Evolutionary conservation across 164 flowering plant species (phyloP).

Genomic region (Vitis vinifera): DNA sequence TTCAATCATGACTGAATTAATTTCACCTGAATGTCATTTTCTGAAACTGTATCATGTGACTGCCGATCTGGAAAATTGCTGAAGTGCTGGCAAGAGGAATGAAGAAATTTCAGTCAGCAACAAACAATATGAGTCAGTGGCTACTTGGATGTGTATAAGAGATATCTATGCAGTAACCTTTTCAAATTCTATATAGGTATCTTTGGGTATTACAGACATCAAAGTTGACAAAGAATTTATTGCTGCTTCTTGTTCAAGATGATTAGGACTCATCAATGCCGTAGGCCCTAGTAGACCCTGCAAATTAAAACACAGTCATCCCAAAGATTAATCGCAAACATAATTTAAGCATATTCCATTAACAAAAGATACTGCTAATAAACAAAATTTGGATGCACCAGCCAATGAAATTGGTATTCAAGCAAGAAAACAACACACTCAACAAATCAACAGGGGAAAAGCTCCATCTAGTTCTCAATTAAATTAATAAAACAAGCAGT

Average conservation of each 20-base stretch:
- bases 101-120: slow-evolving; percentile 10
- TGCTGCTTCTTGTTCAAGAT: slow-evolving; percentile 78
- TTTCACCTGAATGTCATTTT: slow-evolving; percentile 77
- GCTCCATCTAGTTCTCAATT: no score
- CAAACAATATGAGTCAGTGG: not conserved
- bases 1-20: not conserved
- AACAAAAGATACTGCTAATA: not conserved
- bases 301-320: slow-evolving; percentile 8
- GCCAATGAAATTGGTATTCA: no score
- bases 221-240: slow-evolving; percentile 68
- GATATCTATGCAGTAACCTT: slow-evolving; percentile 44
- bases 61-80: slow-evolving; percentile 56
- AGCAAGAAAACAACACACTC: no score
- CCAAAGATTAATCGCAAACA: not conserved
- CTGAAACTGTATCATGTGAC: slow-evolving; percentile 77
- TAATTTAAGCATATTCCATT: not conserved
- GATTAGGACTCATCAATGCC: slow-evolving; percentile 66
- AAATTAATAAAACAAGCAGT: no score
- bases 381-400: not conserved
- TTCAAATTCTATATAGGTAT: slow-evolving; percentile 73
- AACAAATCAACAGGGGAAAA: no score
- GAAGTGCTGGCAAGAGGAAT: slow-evolving; percentile 56
- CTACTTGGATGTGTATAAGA: not conserved
- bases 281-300: slow-evolving; percentile 73
- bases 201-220: slow-evolving; percentile 80